Conservation (phyloP, 2,329 filamentous ascomycete genomes). For the Hymenoscyphus fructigenus region DNA sequence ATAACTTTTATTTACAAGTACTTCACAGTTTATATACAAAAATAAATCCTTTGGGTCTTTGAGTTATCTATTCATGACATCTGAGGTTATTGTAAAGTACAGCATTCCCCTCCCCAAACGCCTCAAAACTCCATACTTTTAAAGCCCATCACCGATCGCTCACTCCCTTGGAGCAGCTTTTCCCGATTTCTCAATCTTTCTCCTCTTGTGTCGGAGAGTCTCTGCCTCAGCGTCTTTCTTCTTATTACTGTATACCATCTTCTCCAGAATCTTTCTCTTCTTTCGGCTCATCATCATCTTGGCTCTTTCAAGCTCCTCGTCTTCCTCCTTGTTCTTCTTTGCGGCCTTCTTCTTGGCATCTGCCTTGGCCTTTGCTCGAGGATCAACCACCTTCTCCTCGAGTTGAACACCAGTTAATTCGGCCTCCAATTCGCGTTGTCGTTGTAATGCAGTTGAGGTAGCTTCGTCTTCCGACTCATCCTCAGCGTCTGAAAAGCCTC, state of each 20-base stretch:
- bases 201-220: slow-evolving; percentile 82
- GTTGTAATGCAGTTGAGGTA: slow-evolving; percentile 61
- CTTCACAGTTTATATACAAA: not conserved
- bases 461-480: slow-evolving; percentile 59
- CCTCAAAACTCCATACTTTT: slow-evolving; percentile 30
- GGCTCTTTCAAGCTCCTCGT: slow-evolving; percentile 85
- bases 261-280: slow-evolving; percentile 96
- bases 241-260: slow-evolving; percentile 95
- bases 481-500: slow-evolving; percentile 39
- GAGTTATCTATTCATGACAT: slow-evolving; percentile 3
- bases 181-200: slow-evolving; percentile 71
- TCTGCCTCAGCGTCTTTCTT: slow-evolving; percentile 90
- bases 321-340: slow-evolving; percentile 71
- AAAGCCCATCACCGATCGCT: slow-evolving; percentile 6
- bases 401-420: slow-evolving; percentile 73
- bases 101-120: slow-evolving; percentile 11
- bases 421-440: slow-evolving; percentile 89
- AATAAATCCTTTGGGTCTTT: not conserved
- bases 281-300: slow-evolving; percentile 99
- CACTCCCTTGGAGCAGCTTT: slow-evolving; percentile 30
- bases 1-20: no score
- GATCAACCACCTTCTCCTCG: slow-evolving; percentile 50
- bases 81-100: slow-evolving; percentile 10
- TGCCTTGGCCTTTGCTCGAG: slow-evolving; percentile 63
- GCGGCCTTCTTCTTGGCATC: slow-evolving; percentile 68